Base-by-base conservation (phyloP, 2,329 filamentous ascomycete genomes). In the Cladosporium halotolerans region DNA sequence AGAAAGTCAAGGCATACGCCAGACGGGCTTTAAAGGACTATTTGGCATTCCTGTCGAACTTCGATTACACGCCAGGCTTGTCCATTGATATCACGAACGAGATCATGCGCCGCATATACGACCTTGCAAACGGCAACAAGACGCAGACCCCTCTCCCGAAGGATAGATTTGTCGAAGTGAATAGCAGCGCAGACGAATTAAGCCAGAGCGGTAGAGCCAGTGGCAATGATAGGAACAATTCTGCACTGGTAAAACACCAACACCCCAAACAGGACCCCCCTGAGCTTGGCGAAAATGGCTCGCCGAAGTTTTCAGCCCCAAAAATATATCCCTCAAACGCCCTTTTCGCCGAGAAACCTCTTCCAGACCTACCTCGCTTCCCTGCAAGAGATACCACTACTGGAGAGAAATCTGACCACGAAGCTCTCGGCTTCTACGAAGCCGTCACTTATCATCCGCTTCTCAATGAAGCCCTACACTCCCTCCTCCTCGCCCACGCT, bases 361-460 rank as follows among this genome's bases (percentile, higher is more conserved):
- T 84, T 0, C 58, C 82, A 6, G 79, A 83, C 53, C 76, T 92
- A 1, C 86, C 87, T 0, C 76, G 80, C 0, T 90, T 85, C 62
- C 86, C 86, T 2, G 71, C 73, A 43, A 73, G 71, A 6, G 58
- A 64, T 28, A 59, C 60, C 11, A 57, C 56, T 13, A 46, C 57
- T 19, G 62, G 60, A 49, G 61, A 61, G 45, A 56, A 64, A 45
- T 57, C 62, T 9, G 16, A 66, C 55, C 36, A 64, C 62, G 48
- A 65, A 32, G 65, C 68, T 13, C 70, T 73, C 39, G 69, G 70
- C 45, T 48, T 32, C 31, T 76, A 80, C 41, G 86, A 89, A 70
- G 78, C 79, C 39, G 77, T 88, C 28, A 93, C 88, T 1, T 93
- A 89, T 66, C 89, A 95, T 63, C 89, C 89, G 0, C 77, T 93